Evolutionary conservation across 2,329 filamentous ascomycete species (phyloP).

Genomic region (Penicillium verrucosum): DNA sequence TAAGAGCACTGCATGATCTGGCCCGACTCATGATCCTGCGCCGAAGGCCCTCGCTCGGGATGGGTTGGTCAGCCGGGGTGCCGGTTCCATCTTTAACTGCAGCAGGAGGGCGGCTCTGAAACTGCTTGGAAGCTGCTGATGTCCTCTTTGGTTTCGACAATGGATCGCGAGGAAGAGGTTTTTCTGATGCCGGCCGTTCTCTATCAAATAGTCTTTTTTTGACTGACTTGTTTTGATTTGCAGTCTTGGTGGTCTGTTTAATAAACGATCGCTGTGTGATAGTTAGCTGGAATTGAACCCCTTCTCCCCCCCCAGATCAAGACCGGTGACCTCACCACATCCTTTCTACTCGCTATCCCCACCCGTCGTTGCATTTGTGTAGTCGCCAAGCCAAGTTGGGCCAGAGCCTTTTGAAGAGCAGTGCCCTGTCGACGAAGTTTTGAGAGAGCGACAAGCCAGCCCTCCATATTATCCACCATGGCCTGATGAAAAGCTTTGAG

Average conservation of each 20-base stretch:
- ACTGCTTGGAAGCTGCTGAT: slow-evolving; percentile 11
- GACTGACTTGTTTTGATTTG: slow-evolving; percentile 21
- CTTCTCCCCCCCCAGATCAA: not conserved
- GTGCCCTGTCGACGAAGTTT: slow-evolving; percentile 71
- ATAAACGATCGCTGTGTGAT: slow-evolving; percentile 23
- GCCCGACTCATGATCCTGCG: slow-evolving; percentile 17
- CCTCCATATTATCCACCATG: slow-evolving; percentile 89
- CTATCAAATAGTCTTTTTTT: slow-evolving; percentile 27
- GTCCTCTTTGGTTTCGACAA: slow-evolving; percentile 9
- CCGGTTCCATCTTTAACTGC: slow-evolving; percentile 19
- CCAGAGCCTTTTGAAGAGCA: slow-evolving; percentile 65
- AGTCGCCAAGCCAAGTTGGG: slow-evolving; percentile 71
- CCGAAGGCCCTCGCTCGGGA: slow-evolving; percentile 12
- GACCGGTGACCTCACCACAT: slow-evolving; percentile 54
- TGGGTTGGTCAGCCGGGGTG: slow-evolving; percentile 12
- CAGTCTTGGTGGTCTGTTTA: slow-evolving; percentile 7
- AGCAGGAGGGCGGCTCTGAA: slow-evolving; percentile 2
- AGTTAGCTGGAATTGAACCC: slow-evolving; percentile 2
- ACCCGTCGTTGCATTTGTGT: slow-evolving; percentile 83
- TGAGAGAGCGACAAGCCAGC: slow-evolving; percentile 78
- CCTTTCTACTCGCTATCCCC: slow-evolving; percentile 75
- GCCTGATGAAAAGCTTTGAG: slow-evolving; percentile 74
- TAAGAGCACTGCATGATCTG: slow-evolving; percentile 25
- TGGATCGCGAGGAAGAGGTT: slow-evolving; percentile 34
- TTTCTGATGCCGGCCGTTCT: slow-evolving; percentile 19